Base-by-base conservation (phyloP, 306 rosid species). In the Medicago arabica region DNA sequence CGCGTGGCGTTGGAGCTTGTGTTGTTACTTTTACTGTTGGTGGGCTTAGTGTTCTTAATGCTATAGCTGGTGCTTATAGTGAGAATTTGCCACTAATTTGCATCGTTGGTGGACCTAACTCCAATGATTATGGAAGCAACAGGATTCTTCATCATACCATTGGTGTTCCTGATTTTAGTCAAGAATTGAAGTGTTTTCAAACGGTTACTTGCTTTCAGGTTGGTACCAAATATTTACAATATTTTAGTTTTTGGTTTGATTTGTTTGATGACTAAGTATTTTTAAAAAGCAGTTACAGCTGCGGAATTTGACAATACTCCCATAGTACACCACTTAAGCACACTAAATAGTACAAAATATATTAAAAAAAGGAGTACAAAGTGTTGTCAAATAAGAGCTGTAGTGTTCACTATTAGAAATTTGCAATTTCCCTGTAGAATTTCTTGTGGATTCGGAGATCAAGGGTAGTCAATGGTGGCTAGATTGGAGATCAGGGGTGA, bases 171-270 rank as follows among this genome's bases (percentile, higher is more conserved):
- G 99, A 95, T 77, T 95, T 90, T 14, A 85, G 76, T 23, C 99
- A 95, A 74, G 99, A 95, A 66, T 78, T 92, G 2, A 76, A 91
- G 78, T 92, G 99, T 72, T 95, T 95, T 61, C 96, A 88, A 69
- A 88, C 88, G 3, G 77, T 95, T 55, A 95, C 98, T 80, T 95
- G 97, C 57, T 86, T 64, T 40, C 98, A 95, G 99, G 99, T 95
- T 41, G 1, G 15, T 63, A 3, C 0, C 23, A 1, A n/a, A 21
- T 4, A n/a, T 16, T 4, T 21, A 21, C 23, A 21, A 21, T 21
- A 21, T 21, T 21, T 21, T 21, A 21, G 10, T 0, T 59, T 59
- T 65, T 55, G 36, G 11, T 44, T 41, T 70, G n/a, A 21, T 21
- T 69, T 44, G 16, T 62, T 15, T 47, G 58, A 46, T 44, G 58